These are phyloP conservation scores for Inonotus obliquus DNA, from an alignment of 1,284 basidiomycete species.

Conservation along the genomic window DNA sequence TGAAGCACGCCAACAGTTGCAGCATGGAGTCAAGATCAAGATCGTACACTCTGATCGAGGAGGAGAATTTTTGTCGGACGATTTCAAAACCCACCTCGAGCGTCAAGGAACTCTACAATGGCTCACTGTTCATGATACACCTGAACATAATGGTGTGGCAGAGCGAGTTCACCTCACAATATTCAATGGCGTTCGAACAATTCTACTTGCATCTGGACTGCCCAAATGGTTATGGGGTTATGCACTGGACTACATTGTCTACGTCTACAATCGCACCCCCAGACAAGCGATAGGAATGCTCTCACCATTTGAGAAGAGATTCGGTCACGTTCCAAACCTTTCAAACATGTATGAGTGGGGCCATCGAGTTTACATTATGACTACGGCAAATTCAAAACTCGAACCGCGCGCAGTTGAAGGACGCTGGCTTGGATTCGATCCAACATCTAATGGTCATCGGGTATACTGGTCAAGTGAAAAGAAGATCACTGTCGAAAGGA, in stretches of 20 bases:
- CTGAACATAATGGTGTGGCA: conserved; percentile 32
- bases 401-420: neutral
- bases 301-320: neutral
- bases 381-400: neutral
- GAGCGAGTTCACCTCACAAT: conserved; percentile 31
- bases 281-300: too few species aligned
- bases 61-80: too few species aligned
- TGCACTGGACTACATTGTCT: neutral
- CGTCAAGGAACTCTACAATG: conserved; percentile 25
- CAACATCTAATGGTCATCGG: conserved; percentile 18
- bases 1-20: too few species aligned
- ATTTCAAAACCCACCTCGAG: too few species aligned
- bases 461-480: conserved; percentile 16
- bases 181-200: conserved; percentile 27
- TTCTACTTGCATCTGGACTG: conserved; percentile 28
- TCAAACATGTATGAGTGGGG: neutral
- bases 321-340: neutral
- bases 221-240: conserved; percentile 31
- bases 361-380: neutral
- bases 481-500: conserved; percentile 14
- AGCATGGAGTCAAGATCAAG: too few species aligned
- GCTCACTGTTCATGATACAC: conserved; percentile 32
- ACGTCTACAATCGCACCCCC: neutral
- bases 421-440: conserved; percentile 12
- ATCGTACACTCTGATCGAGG: too few species aligned